phyloP scores from a whole-genome alignment of 2,329 filamentous ascomycete genomes.

The Fusarium nodosum region DNA sequence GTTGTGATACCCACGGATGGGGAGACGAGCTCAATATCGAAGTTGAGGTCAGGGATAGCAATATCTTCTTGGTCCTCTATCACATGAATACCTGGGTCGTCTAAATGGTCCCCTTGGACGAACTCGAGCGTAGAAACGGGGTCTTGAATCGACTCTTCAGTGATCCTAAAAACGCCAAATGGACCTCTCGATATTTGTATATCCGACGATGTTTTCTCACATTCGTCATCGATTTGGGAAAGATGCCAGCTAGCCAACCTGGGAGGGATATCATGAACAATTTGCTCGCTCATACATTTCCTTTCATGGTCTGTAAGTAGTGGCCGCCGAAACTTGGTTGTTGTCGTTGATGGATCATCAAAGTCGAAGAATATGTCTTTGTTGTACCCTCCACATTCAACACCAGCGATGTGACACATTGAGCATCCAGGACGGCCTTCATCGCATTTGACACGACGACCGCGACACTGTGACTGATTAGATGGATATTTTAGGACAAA shows the following conservation, averaged over 20 bases:
- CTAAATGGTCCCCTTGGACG: rapidly evolving
- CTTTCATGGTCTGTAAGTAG: slow-evolving; percentile 29
- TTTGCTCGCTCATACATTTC: slow-evolving; percentile 29
- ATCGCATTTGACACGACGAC: slow-evolving; percentile 40
- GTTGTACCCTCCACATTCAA: slow-evolving; percentile 34
- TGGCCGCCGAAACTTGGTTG: slow-evolving; percentile 26
- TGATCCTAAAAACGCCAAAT: slow-evolving; percentile 32
- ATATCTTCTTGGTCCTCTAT: neutral
- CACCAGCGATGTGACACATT: slow-evolving; percentile 19
- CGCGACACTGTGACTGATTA: slow-evolving; percentile 26
- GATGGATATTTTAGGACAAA: neutral
- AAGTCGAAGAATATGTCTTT: slow-evolving; percentile 40
- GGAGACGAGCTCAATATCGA: neutral
- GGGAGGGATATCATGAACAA: slow-evolving; percentile 16
- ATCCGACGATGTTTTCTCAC: slow-evolving; percentile 9
- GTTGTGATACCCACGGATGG: neutral
- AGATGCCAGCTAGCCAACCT: slow-evolving; percentile 18
- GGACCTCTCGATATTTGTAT: slow-evolving; percentile 35
- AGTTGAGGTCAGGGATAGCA: neutral
- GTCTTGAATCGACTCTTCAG: neutral
- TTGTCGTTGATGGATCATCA: slow-evolving; percentile 9
- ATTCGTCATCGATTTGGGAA: slow-evolving; percentile 34
- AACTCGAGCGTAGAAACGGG: neutral
- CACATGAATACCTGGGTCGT: rapidly evolving
- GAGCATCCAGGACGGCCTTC: slow-evolving; percentile 31